A percentile compares a stretch with the other conserved stretches of the same genome.
These are phyloP conservation scores for Crocinoboletus sp. DNA, from an alignment of 1,284 basidiomycete species.

Conservation along the genomic window DNA sequence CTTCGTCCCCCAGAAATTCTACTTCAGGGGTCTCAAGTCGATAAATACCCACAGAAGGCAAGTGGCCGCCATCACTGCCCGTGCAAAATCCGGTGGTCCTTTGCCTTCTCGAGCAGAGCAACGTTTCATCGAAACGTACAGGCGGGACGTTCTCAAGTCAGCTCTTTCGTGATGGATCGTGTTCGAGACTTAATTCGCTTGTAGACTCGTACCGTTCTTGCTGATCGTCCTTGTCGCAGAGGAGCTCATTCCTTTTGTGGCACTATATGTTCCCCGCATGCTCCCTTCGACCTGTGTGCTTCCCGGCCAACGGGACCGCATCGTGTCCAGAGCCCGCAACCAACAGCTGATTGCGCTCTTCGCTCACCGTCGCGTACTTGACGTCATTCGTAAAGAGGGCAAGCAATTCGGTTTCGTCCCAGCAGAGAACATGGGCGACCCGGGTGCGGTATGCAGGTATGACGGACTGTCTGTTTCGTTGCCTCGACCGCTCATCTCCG, in stretches of 20 bases:
- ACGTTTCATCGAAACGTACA: conserved; percentile 60
- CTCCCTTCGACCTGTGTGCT: conserved; percentile 86
- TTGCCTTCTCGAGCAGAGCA: conserved; percentile 60
- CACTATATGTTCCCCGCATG: conserved; percentile 81
- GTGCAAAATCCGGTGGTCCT: conserved; percentile 52
- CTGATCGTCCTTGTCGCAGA: conserved; percentile 73
- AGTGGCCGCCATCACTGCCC: conserved; percentile 47
- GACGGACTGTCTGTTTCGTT: conserved; percentile 15
- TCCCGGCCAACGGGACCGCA: conserved; percentile 75
- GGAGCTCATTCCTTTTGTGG: conserved; percentile 80
- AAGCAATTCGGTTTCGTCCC: conserved; percentile 27
- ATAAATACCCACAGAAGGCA: conserved; percentile 58
- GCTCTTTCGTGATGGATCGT: neutral
- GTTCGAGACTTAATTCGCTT: neutral
- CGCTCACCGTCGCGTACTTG: conserved; percentile 32
- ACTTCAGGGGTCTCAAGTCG: conserved; percentile 65
- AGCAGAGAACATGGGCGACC: conserved; percentile 25
- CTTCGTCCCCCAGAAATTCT: conserved; percentile 62
- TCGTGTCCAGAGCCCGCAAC: conserved; percentile 56
- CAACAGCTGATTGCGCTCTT: conserved; percentile 40
- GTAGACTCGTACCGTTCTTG: conserved; percentile 77
- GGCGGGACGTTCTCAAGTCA: conserved; percentile 64
- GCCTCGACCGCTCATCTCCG: conserved; percentile 1
- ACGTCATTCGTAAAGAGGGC: conserved; percentile 29
- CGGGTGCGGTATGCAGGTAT: conserved; percentile 37